Base-by-base conservation (phyloP, 345 rosid genomes). In the Arabidopsis suecica region DNA sequence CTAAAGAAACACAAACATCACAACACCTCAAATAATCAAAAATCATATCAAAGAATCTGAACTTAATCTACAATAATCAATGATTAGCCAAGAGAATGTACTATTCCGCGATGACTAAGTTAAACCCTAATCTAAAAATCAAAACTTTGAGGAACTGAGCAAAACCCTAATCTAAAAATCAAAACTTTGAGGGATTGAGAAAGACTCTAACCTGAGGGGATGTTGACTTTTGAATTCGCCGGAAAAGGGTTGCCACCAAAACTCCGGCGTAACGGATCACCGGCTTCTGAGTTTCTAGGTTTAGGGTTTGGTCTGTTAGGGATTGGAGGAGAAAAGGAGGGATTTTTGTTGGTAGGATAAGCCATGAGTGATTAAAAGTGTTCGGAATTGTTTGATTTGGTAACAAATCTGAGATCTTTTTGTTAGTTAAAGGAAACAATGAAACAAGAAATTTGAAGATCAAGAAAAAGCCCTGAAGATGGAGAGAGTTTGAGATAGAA, bases 241-340 rank as follows among this genome's bases (percentile, higher is more conserved):
- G 77, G 41, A 75, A 92, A 86, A 2, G 92, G 91, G 73, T 72
- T 89, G 16, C 79, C 91, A 7, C 73, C 71, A 56, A 86, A 89
- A 53, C 96, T 89, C 84, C 97, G 86, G 33, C 96, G 86, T 78
- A 85, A 81, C 5, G 91, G 86, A 20, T 89, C 85, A 36, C 38
- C 71, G 0, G 67, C 61, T 71, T 91, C 96, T 0, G 93, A 89
- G 69, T 81, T 84, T 77, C 93, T 86, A 22, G 87, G 78, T 58
- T 8, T 71, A 49, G 87, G 83, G 70, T 76, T 86, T 47, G 74
- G 67, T 61, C 82, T 79, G 69, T 65, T 57, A 11, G 82, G 73
- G 3, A 65, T 42, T 14, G 82, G 74, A 16, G 84, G 76, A 51
- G 71, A 72, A 47, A 76, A 60, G 56, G 79, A 53, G 56, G 71